Base-by-base conservation (phyloP, 2,329 filamentous ascomycete species). In the Aureobasidium lini region DNA sequence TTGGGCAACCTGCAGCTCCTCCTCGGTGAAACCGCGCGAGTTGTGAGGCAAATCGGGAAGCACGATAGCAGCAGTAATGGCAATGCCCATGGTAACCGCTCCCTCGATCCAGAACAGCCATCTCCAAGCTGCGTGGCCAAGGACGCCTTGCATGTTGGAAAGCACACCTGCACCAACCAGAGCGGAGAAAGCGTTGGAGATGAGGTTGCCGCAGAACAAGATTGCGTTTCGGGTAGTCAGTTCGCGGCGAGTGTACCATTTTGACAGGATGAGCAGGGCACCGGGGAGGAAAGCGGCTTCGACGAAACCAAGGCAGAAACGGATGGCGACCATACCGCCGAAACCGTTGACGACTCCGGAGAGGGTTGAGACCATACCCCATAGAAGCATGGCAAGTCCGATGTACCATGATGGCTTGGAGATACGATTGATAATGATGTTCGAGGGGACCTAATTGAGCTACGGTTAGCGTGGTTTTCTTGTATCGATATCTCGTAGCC, bases 151-250 rank as follows among this genome's bases (percentile, higher is more conserved):
- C 79, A 90, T 82, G 57, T 84, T 81, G 16, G 77, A 73, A 1
- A 81, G 85, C 57, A 90, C 86, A 4, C 85, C 76, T n/a, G 76
- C 75, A 11, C 75, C 75, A 23, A 78, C 74, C 2, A 78, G 65
- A 6, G 86, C 87, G 0, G 84, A 86, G 65, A 90, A 89, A 2
- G 87, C 86, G 3, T 85, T 85, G 0, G 84, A 85, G 37, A 68
- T 61, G 34, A 66, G 63, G 54, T 64, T 65, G 23, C 66, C 66
- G 31, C 62, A 64, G 59, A 66, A 67, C 6, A 69, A 57, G 6
- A 68, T 65, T 10, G 66, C 61, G 42, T 63, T 67, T 13, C 67
- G 57, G 5, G 61, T 62, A 3, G 62, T 63, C 18, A 69, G 61
- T 64, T 81, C 79, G n/a, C 74, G 71, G 58, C 76, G 76, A 1